These are phyloP conservation scores for Scleromitrula shiraiana DNA, from an alignment of 2,329 filamentous ascomycete species.

Conservation along the genomic window DNA sequence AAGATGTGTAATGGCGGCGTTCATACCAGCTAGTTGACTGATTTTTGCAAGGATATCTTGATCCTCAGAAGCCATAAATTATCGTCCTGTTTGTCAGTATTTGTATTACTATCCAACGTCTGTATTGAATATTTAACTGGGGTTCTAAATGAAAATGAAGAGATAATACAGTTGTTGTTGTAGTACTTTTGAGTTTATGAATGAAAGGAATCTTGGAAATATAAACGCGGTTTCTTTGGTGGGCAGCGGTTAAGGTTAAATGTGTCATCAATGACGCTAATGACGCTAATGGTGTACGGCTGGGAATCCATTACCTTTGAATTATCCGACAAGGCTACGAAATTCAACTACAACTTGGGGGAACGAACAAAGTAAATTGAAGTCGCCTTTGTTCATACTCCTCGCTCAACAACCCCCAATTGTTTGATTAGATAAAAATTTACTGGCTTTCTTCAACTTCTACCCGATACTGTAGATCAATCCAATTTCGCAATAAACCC, in stretches of 20 bases:
- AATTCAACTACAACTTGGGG: neutral
- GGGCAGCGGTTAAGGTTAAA: neutral
- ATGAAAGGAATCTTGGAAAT: neutral
- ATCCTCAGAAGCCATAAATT: slow-evolving; percentile 42
- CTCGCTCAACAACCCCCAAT: neutral
- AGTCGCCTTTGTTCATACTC: neutral
- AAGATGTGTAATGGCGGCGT: slow-evolving; percentile 37
- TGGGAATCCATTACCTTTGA: too few species aligned
- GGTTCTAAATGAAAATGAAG: neutral
- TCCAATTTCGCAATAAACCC: neutral
- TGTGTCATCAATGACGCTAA: slow-evolving; percentile 1
- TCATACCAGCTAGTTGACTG: slow-evolving; percentile 47
- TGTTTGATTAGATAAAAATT: neutral
- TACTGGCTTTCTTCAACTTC: too few species aligned
- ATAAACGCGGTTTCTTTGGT: neutral
- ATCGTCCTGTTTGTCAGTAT: slow-evolving; percentile 20
- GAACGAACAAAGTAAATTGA: slow-evolving; percentile 2
- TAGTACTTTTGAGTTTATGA: too few species aligned
- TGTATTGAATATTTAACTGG: neutral
- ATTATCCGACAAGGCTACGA: slow-evolving; percentile 7
- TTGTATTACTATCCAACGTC: too few species aligned
- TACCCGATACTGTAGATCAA: neutral
- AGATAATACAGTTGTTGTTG: too few species aligned
- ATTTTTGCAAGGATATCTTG: slow-evolving; percentile 48
- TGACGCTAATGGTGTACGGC: neutral